These are phyloP conservation scores for Kazachstania bromeliacearum DNA, from an alignment of 805 yeast species.

Conservation along the genomic window DNA sequence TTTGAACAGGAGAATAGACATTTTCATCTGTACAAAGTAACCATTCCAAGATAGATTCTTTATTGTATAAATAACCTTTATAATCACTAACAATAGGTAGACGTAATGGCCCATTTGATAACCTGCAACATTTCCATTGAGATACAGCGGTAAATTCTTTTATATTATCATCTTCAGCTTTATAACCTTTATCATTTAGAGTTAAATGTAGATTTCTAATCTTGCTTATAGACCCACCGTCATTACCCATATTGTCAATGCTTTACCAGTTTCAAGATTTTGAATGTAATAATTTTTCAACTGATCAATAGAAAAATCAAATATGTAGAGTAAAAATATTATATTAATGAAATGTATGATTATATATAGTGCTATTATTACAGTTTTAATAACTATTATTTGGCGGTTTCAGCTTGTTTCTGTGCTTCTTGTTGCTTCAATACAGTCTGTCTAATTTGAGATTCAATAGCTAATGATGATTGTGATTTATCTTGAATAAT, in stretches of 20 bases:
- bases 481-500: slow-evolving; percentile 69
- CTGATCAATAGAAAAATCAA: too few species aligned
- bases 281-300: too few species aligned
- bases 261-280: too few species aligned
- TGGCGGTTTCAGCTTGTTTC: slow-evolving; percentile 2
- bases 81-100: slow-evolving; percentile 58
- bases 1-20: slow-evolving; percentile 20
- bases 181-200: slow-evolving; percentile 21
- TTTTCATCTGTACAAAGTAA: slow-evolving; percentile 32
- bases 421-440: slow-evolving; percentile 13
- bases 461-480: slow-evolving; percentile 25
- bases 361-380: too few species aligned
- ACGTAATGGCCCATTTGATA: slow-evolving; percentile 36
- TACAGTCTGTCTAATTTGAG: slow-evolving; percentile 24
- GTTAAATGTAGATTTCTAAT: slow-evolving; percentile 35
- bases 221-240: slow-evolving; percentile 65
- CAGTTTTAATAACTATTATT: too few species aligned
- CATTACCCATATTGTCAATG: slow-evolving; percentile 44
- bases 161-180: slow-evolving; percentile 12
- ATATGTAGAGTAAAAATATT: too few species aligned
- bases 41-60: slow-evolving; percentile 51
- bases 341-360: too few species aligned
- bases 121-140: slow-evolving; percentile 40
- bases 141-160: slow-evolving; percentile 21
- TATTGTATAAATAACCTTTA: slow-evolving; percentile 55